These are phyloP conservation scores for Fraxinus sp. DNA, from an alignment of 305 asterid genomes.

Conservation along the genomic window DNA sequence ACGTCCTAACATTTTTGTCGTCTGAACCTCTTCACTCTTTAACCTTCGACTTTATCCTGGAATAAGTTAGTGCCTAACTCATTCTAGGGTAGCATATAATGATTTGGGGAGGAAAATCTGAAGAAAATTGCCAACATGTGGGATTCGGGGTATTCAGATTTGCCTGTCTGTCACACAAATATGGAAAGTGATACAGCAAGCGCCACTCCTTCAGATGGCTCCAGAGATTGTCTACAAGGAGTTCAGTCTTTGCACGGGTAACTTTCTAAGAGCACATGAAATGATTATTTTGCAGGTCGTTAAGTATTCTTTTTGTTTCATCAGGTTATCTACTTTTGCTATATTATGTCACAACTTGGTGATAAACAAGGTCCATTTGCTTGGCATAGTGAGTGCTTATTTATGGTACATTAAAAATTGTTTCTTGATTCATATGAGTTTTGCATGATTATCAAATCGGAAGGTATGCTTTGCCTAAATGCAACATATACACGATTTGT, in stretches of 20 bases:
- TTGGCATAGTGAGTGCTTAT: neutral
- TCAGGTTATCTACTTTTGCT: conserved; percentile 7
- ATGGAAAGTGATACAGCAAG: conserved; percentile 74
- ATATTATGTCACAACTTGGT: neutral
- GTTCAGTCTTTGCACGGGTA: conserved; percentile 82
- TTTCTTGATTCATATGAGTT: neutral
- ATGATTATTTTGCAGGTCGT: conserved; percentile 1
- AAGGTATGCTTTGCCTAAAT: neutral
- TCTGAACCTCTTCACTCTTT: conserved; percentile 25
- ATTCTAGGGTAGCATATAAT: conserved; percentile 55
- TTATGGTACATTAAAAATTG: neutral
- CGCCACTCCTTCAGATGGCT: conserved; percentile 45
- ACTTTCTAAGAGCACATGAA: conserved; percentile 22
- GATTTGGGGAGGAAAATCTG: conserved; percentile 56
- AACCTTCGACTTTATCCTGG: conserved; percentile 40
- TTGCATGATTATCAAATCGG: neutral
- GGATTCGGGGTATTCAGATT: conserved; percentile 47
- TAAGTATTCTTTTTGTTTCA: neutral
- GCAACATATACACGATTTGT: neutral
- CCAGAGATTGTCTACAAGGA: conserved; percentile 49
- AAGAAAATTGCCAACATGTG: conserved; percentile 42
- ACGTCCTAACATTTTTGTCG: conserved; percentile 19
- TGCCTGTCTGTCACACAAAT: conserved; percentile 36
- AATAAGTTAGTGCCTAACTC: conserved; percentile 39
- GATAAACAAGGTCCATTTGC: neutral